Percentiles rank a stretch among this genome's conserved stretches.
These are phyloP conservation scores for Saksenaea vasiformis DNA, from an alignment of 371 early-diverging fungal species.

Conservation along the genomic window DNA sequence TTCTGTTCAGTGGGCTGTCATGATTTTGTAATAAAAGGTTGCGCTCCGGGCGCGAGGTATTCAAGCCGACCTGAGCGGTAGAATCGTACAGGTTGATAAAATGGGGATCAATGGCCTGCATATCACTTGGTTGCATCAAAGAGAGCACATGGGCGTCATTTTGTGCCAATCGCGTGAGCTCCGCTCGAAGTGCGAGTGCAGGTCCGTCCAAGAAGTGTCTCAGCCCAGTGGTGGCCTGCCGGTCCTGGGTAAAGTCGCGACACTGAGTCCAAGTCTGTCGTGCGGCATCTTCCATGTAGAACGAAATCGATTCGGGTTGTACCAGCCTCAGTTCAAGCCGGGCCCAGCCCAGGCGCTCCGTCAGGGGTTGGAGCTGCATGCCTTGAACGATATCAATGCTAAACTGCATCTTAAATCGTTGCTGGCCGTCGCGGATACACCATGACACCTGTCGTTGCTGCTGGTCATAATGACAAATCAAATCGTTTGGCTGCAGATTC, in stretches of 20 bases:
- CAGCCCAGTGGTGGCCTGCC: constrained; percentile 53
- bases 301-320: constrained; percentile 42
- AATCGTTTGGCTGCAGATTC: constrained; percentile 51
- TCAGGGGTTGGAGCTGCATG: constrained; percentile 47
- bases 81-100: not conserved
- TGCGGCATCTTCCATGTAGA: constrained; percentile 58
- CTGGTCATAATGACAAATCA: constrained; percentile 62
- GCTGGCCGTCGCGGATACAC: constrained; percentile 68
- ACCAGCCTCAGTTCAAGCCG: constrained; percentile 30
- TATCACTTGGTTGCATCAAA: constrained; percentile 8
- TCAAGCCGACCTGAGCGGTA: not conserved
- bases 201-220: constrained; percentile 45
- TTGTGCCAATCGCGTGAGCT: constrained; percentile 30
- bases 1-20: not conserved
- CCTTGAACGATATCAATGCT: constrained; percentile 54
- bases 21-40: not conserved
- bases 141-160: constrained; percentile 12
- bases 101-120: constrained; percentile 51
- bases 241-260: constrained; percentile 76
- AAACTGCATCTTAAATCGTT: constrained; percentile 74
- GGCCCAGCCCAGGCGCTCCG: constrained; percentile 37
- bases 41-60: not conserved
- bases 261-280: constrained; percentile 62
- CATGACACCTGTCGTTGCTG: constrained; percentile 59
- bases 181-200: constrained; percentile 36